Base-by-base conservation (phyloP, 2,329 filamentous ascomycete species). In the Aureobasidium sp. region DNA sequence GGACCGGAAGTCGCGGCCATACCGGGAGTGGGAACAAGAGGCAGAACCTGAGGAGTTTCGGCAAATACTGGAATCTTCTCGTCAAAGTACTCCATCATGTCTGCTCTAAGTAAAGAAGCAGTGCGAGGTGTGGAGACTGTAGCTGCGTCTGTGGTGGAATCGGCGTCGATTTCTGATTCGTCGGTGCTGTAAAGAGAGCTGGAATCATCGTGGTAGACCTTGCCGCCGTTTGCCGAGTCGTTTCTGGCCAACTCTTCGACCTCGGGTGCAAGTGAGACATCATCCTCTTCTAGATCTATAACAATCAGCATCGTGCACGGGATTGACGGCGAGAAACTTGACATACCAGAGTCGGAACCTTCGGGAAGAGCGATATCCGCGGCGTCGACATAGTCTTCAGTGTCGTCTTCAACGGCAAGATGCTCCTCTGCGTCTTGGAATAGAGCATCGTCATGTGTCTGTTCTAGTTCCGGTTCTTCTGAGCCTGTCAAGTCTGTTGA, bases 1-100 rank as follows among this genome's bases (percentile, higher is more conserved):
- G 70, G 70, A 6, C 70, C 70, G 21, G 66, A 68, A 11, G 70
- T 72, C 4, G 70, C 70, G 50, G 66, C 67, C 70, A 72, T 72
- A 25, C 68, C 69, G 2, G 68, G 68, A 34, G 68, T 66, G 14
- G 61, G 34, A 34, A 63, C 61, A 47, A 54, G 61, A 27, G 44
- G 36, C 25, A 42, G 11, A 42, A 63, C 57, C 13, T 66, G 65
- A 27, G 64, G 63, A 30, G 66, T 59, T 21, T 66, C 64, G 3
- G 59, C 41, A 36, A 62, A 51, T 14, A 69, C 67, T 13, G 64
- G 65, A 44, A 69, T 66, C 61, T 70, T 69, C 59, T 68, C 68
- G 61, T 68, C 67, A 50, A 54, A 47, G 27, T 54, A 61, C 30
- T 59, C 49, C 27, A 50, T 42, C 32, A 45, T 49, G 34, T 59